Evolutionary conservation across 768 basidiomycete species (phyloP).

Genomic region (Krasilnikovozyma curviuscula): DNA sequence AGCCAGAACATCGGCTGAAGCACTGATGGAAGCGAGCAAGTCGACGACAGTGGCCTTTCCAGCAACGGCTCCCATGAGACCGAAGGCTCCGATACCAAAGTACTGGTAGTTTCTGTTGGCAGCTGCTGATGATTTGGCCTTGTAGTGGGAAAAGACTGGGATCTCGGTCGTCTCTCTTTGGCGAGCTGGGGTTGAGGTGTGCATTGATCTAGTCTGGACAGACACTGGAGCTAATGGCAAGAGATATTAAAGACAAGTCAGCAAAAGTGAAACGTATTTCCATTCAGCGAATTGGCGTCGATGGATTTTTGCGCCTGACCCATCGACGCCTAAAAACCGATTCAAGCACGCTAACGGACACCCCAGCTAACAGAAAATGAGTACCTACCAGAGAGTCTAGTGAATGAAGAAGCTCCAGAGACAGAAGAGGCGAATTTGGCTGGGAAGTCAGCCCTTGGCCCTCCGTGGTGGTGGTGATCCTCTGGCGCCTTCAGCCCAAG

Average conservation of each 20-base stretch:
- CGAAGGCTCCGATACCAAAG: slow-evolving; percentile 43
- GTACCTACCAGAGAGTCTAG: slow-evolving; percentile 15
- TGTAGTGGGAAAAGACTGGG: slow-evolving; percentile 74
- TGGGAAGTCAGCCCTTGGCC: slow-evolving; percentile 33
- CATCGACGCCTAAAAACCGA: slow-evolving; percentile 28
- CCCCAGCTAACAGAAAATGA: too few species aligned
- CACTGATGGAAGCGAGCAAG: slow-evolving; percentile 88
- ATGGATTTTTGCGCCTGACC: slow-evolving; percentile 49
- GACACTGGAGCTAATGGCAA: slow-evolving; percentile 31
- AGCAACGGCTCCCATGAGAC: slow-evolving; percentile 78
- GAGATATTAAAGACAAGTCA: slow-evolving; percentile 27
- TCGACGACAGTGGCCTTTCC: slow-evolving; percentile 87
- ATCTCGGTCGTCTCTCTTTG: slow-evolving; percentile 39
- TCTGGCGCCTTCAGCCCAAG: slow-evolving; percentile 46
- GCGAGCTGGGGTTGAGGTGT: slow-evolving; percentile 44
- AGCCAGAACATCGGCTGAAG: slow-evolving; percentile 92
- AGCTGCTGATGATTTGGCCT: slow-evolving; percentile 47
- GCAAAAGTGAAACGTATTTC: background rate
- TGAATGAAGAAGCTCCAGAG: slow-evolving; percentile 38
- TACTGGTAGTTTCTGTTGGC: slow-evolving; percentile 28
- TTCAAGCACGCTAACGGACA: too few species aligned
- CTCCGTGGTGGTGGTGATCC: slow-evolving; percentile 34
- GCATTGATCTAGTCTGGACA: slow-evolving; percentile 53
- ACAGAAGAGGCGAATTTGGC: slow-evolving; percentile 36
- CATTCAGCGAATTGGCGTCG: slow-evolving; percentile 35